Conservation (phyloP, 169 alveolate genomes). For the Babesia ovis region DNA sequence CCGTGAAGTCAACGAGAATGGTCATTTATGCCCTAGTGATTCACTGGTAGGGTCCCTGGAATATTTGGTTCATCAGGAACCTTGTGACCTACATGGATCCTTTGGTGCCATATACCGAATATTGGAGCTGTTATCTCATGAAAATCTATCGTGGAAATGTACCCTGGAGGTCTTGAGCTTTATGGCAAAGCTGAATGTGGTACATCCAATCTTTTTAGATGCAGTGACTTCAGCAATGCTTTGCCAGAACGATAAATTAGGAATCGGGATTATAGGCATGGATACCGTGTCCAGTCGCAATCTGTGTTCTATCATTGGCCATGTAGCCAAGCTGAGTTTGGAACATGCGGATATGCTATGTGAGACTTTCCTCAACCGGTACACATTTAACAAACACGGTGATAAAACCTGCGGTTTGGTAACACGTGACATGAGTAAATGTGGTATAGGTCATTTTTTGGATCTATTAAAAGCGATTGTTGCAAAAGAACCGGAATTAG, state of each 20-base stretch:
- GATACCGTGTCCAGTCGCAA: constrained; percentile 15
- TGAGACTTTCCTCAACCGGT: constrained; percentile 7
- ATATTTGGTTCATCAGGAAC: background rate
- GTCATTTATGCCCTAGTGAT: background rate
- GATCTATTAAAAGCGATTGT: constrained; percentile 11
- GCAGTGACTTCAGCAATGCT: background rate
- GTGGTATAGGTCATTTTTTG: background rate
- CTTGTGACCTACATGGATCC: background rate
- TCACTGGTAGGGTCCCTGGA: constrained; percentile 16
- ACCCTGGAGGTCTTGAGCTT: background rate
- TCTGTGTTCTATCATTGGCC: constrained; percentile 2
- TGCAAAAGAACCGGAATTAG: background rate
- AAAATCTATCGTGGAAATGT: background rate
- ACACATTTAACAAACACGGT: background rate
- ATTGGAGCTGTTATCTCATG: background rate
- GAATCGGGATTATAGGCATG: background rate
- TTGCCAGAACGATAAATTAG: background rate
- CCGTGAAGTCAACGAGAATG: background rate
- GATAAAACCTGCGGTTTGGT: background rate
- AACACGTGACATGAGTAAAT: constrained; percentile 9
- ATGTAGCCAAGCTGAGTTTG: background rate
- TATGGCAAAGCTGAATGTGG: constrained; percentile 11
- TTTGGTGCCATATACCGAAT: constrained; percentile 10
- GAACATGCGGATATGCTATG: background rate
- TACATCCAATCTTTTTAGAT: constrained; percentile 6